Evolutionary conservation across 2,329 filamentous ascomycete species (phyloP), one percentile per base, ranked within the genome.

Genomic region (Emmonsiellopsis sp.): DNA sequence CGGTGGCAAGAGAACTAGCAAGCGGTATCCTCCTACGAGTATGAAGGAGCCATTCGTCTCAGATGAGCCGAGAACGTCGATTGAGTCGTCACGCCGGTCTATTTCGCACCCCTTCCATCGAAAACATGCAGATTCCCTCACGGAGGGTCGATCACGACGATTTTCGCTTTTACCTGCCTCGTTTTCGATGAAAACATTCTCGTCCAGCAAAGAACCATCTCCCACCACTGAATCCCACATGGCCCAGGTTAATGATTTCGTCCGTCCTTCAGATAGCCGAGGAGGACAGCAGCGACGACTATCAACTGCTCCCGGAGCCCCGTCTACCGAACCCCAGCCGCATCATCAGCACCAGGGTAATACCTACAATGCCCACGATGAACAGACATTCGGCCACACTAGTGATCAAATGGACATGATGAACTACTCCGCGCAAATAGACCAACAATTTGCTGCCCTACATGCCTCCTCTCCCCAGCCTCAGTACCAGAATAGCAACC

Each of bases 21-120:
- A 88, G 67, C 84, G 84, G 57, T 94, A 96, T 64, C 92, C 92
- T 53, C 92, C 92, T 3, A 87, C 92, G 47, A 95, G 90, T 73
- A 94, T 96, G 89, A 59, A 59, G 34, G 58, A 58, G 10, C 47
- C 82, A 1, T 81, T 86, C 69, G 75, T 81, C 5, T 78, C 79
- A 47, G 77, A 76, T 35, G 81, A 83, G 40, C 70, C 77, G 10
- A 77, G 86, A 47, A 75, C 77, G 41, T 91, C 87, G 1, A 81
- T 87, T 63, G 87, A 91, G 59, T 90, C 85, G 59, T 90, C 85
- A 15, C 80, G 86, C 26, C 81, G 85, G 45, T 89, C 86, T 0
- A 85, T 87, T 65, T 85, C 85, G 1, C 73, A 87, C 46, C 83
- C 81, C 1, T 76, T 87, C 15, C 81, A 80, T 41, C 86, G 84